phyloP scores from a whole-genome alignment of 2,329 filamentous ascomycete genomes.

The Aureobasidium zeae region DNA sequence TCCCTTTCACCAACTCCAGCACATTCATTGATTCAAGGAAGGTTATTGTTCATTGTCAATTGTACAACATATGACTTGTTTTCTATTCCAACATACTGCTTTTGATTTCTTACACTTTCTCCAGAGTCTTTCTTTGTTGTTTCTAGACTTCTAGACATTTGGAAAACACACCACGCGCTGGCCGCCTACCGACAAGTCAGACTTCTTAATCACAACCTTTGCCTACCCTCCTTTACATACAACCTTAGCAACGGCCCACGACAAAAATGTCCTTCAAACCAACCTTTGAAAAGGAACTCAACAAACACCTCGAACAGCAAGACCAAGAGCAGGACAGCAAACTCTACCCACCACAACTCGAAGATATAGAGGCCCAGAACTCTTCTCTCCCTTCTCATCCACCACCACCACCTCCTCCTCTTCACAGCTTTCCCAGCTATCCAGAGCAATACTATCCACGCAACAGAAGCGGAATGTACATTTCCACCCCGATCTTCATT shows the following conservation, averaged over 20 bases:
- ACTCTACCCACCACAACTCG: conserved; percentile 16
- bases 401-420: conserved; percentile 16
- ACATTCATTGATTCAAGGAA: background rate
- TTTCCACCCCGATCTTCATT: conserved; percentile 27
- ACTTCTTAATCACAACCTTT: background rate
- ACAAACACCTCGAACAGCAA: conserved; percentile 26
- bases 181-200: background rate
- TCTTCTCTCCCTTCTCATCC: conserved; percentile 20
- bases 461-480: conserved; percentile 25
- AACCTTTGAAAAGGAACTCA: conserved; percentile 26
- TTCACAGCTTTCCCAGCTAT: conserved; percentile 23
- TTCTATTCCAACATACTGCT: background rate
- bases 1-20: background rate
- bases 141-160: conserved; percentile 3
- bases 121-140: background rate
- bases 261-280: conserved; percentile 24
- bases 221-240: background rate
- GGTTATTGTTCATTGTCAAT: conserved; percentile 4
- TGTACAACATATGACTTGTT: background rate
- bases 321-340: background rate
- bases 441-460: too few species aligned
- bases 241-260: background rate
- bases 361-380: conserved; percentile 18
- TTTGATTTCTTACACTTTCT: conserved; percentile 1
- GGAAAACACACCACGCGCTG: background rate